Evolutionary conservation across 2,329 filamentous ascomycete species (phyloP), one percentile per base, ranked within the genome.

Genomic region (Chaetomium olivaceum): DNA sequence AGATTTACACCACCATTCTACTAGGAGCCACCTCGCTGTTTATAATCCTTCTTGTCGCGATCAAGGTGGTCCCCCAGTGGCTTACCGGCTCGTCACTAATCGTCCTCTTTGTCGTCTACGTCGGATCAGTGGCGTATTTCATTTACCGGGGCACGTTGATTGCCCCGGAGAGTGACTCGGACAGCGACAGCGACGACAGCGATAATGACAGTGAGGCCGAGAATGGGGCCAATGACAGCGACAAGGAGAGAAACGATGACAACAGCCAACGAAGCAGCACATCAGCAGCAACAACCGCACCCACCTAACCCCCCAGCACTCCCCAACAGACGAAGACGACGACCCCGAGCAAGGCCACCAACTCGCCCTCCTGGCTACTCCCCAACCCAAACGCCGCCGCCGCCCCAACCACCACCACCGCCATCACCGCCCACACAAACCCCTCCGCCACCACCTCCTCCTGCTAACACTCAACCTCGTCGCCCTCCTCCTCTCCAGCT

Each of bases 401-500:
- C n/a, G n/a, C n/a, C n/a, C n/a, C n/a, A n/a, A n/a, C n/a, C n/a
- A n/a, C 6, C 8, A 39, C 9, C 21, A n/a, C n/a, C 33, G 48
- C 3, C 36, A 21, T 4, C 21, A 46, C 54, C 14, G 65, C 54
- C 19, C 14, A 21, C 55, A 48, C 43, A 71, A 68, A 61, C 51
- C 66, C 11, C 57, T 71, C 58, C 57, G 58, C 27, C 65, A 62
- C 64, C 65, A 69, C 58, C 63, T 71, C 66, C 66, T 68, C 61
- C 76, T 80, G 4, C 79, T 85, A 7, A 3, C 79, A 4, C 25
- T 81, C 29, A 80, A 81, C 16, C 75, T 84, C 33, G 33, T 80
- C 5, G 74, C 78, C 4, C 75, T 85, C 23, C 78, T 78, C 2
- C 63, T 84, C 4, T 79, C 81, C 19, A 80, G 81, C 54, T 84